phyloP scores from a whole-genome alignment of 1,284 basidiomycete species.

The Coniferiporia sulphurascens region DNA sequence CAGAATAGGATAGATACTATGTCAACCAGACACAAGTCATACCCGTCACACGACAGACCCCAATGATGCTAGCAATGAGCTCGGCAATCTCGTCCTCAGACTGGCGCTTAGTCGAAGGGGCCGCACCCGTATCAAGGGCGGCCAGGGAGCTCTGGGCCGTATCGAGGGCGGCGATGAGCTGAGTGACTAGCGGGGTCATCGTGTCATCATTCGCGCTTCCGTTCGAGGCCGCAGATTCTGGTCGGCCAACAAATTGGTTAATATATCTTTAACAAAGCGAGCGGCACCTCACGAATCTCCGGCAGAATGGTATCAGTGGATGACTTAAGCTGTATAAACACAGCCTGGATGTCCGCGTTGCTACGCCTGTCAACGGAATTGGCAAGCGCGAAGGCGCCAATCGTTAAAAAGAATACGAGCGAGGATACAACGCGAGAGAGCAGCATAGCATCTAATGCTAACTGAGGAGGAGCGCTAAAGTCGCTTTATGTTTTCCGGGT shows the following conservation, averaged over 20 bases:
- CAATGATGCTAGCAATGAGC: slow-evolving; percentile 15
- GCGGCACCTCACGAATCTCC: slow-evolving; percentile 11
- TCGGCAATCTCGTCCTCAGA: slow-evolving; percentile 15
- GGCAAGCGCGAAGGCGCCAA: slow-evolving; percentile 11
- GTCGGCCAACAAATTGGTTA: background rate
- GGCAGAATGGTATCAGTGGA: slow-evolving; percentile 1
- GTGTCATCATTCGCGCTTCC: background rate
- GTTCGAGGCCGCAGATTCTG: slow-evolving; percentile 2
- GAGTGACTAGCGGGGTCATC: slow-evolving; percentile 14
- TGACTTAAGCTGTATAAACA: slow-evolving; percentile 7
- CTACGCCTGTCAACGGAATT: slow-evolving; percentile 11
- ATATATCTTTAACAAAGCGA: background rate
- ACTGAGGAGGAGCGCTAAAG: background rate
- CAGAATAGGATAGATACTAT: background rate
- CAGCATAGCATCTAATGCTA: background rate
- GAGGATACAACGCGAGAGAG: slow-evolving; percentile 9
- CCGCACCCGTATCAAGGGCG: background rate
- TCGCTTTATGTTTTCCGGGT: too few relatives aligned
- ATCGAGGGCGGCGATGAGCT: slow-evolving; percentile 15
- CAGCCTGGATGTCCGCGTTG: background rate
- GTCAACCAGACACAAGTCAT: background rate
- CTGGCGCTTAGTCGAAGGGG: slow-evolving; percentile 16
- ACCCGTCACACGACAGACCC: background rate
- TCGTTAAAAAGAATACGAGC: slow-evolving; percentile 7
- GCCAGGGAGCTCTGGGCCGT: slow-evolving; percentile 7